These are phyloP conservation scores for Colletotrichum higginsianum DNA, from an alignment of 2,329 filamentous ascomycete species.

Conservation along the genomic window DNA sequence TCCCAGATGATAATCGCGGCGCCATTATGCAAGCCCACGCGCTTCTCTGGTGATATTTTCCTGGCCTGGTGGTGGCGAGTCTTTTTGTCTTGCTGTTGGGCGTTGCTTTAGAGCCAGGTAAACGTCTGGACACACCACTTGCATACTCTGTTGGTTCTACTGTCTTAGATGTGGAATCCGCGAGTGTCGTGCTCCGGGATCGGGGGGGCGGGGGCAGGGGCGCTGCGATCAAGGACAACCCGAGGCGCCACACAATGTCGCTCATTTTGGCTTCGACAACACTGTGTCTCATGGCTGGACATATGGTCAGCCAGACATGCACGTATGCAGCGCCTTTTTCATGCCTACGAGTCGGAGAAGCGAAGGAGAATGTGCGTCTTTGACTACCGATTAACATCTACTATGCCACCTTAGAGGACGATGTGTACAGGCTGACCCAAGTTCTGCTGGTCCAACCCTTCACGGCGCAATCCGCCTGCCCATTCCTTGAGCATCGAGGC, in stretches of 20 bases:
- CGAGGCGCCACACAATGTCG: background rate
- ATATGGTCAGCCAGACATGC: background rate
- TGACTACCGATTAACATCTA: constrained; percentile 24
- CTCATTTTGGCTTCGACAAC: too few species aligned
- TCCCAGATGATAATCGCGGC: constrained; percentile 12
- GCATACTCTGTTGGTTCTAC: too few species aligned
- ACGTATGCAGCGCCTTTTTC: background rate
- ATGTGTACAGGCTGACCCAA: background rate
- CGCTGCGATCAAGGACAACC: background rate
- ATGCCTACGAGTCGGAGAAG: background rate
- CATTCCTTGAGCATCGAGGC: background rate
- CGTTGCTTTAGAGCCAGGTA: background rate
- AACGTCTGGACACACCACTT: background rate
- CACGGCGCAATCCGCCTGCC: background rate
- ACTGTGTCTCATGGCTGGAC: background rate
- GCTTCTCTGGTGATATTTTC: background rate
- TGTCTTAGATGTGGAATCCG: background rate
- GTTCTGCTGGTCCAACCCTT: background rate
- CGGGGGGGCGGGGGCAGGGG: too few species aligned
- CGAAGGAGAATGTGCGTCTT: background rate
- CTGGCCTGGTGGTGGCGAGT: background rate
- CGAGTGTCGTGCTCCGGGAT: background rate
- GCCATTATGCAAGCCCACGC: constrained; percentile 5
- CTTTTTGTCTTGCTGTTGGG: background rate
- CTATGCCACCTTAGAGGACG: background rate